These are phyloP conservation scores for Diphasiastrum complanatum DNA, from an alignment of 83 land plant genomes.

Conservation along the genomic window DNA sequence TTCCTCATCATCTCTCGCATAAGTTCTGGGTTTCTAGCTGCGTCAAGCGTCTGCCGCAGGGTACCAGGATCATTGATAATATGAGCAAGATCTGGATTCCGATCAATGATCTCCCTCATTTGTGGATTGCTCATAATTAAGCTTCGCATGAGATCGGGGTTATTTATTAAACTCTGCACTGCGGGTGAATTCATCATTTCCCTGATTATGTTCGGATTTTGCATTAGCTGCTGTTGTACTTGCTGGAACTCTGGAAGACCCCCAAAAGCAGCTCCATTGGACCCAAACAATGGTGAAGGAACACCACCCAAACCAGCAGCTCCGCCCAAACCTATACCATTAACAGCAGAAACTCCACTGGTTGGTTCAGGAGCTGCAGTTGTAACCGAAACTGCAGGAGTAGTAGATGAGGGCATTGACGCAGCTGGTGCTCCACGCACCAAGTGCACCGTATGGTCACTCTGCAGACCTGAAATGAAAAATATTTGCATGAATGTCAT, in stretches of 20 bases:
- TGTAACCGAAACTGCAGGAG: no score
- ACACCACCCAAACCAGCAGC: slow-evolving; percentile 29
- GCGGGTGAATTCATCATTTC: slow-evolving; percentile 93
- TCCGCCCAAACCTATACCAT: slow-evolving; percentile 28
- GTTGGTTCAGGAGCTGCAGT: no score
- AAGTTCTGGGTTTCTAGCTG: slow-evolving; percentile 85
- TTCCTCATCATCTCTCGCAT: slow-evolving; percentile 98
- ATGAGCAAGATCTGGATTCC: slow-evolving; percentile 89
- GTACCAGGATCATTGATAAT: slow-evolving; percentile 82
- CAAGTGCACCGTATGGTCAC: slow-evolving; percentile 84
- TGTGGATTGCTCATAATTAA: slow-evolving; percentile 94
- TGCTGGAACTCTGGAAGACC: slow-evolving; percentile 74
- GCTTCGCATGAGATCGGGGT: slow-evolving; percentile 79
- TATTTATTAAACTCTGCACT: slow-evolving; percentile 75
- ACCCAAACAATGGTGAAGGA: no score
- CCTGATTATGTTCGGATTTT: slow-evolving; percentile 85
- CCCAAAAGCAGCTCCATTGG: slow-evolving; percentile 36
- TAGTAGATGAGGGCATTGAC: slow-evolving; percentile 5
- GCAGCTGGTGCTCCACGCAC: slow-evolving; percentile 67
- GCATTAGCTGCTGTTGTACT: slow-evolving; percentile 85
- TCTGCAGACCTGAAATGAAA: slow-evolving; percentile 53
- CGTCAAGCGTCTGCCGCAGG: slow-evolving; percentile 76
- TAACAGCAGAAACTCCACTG: slow-evolving; percentile 21
- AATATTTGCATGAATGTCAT: no score
- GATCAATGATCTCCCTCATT: slow-evolving; percentile 81